A percentile compares a stretch with the other conserved stretches of the same genome.
Evolutionary conservation across 257 asterid genomes (phyloP).

Genomic region (Coffea canephora): DNA sequence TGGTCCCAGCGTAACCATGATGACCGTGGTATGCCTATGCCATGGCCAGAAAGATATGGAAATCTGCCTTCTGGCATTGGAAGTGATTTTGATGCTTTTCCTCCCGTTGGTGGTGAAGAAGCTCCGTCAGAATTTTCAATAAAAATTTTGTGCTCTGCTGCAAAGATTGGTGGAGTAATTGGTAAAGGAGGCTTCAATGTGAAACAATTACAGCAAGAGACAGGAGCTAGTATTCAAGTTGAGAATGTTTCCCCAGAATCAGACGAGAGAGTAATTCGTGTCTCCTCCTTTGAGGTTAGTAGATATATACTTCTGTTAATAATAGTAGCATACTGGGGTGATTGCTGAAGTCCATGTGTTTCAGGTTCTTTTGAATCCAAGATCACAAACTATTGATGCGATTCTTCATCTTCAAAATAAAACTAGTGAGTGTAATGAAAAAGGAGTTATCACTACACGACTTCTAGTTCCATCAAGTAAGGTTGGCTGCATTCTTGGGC

Average conservation of each 20-base stretch:
- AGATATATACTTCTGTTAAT: slow-evolving; percentile 22
- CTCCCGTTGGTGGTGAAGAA: slow-evolving; percentile 46
- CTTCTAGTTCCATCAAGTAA: slow-evolving; percentile 79
- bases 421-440: slow-evolving; percentile 59
- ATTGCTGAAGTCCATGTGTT: slow-evolving; percentile 32
- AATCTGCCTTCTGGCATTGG: slow-evolving; percentile 44
- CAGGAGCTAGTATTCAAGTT: slow-evolving; percentile 68
- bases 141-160: slow-evolving; percentile 68
- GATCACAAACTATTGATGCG: slow-evolving; percentile 70
- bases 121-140: slow-evolving; percentile 57
- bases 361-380: slow-evolving; percentile 58
- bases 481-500: slow-evolving; percentile 90
- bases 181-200: slow-evolving; percentile 81
- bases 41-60: slow-evolving; percentile 43
- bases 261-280: slow-evolving; percentile 68
- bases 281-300: slow-evolving; percentile 67
- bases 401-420: slow-evolving; percentile 71
- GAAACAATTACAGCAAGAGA: slow-evolving; percentile 63
- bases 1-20: slow-evolving; percentile 50
- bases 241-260: slow-evolving; percentile 47
- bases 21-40: slow-evolving; percentile 39
- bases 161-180: slow-evolving; percentile 75
- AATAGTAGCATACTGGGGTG: slow-evolving; percentile 16
- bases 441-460: slow-evolving; percentile 63
- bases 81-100: slow-evolving; percentile 49